Conservation (phyloP, 768 basidiomycete genomes). For the Rhizopogon vulgaris region DNA sequence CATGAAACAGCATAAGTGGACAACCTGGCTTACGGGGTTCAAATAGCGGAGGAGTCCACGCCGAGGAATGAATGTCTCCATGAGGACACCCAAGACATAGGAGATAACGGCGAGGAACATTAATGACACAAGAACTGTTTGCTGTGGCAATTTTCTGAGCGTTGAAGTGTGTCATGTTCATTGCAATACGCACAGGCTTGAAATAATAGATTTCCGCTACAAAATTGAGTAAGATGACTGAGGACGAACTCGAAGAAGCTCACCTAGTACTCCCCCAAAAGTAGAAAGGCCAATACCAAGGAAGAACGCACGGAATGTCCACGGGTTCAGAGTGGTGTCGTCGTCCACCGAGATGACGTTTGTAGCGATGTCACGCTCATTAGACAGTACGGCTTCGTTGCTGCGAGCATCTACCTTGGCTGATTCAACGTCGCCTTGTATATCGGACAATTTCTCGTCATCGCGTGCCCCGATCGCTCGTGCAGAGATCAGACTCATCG, state of each 20-base stretch:
- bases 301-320: constrained; percentile 40
- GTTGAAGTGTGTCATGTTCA: background rate
- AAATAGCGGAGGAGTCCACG: constrained; percentile 40
- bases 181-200: constrained; percentile 34
- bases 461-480: background rate
- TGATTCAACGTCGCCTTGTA: constrained; percentile 28
- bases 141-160: constrained; percentile 24
- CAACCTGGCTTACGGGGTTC: constrained; percentile 33
- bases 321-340: constrained; percentile 39
- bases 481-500: constrained; percentile 1
- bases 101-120: constrained; percentile 51
- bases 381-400: constrained; percentile 29
- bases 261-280: constrained; percentile 44
- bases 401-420: constrained; percentile 16
- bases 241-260: constrained; percentile 6
- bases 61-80: constrained; percentile 42
- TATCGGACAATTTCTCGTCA: constrained; percentile 27
- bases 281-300: constrained; percentile 41
- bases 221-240: constrained; percentile 4
- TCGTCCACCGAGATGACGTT: constrained; percentile 38
- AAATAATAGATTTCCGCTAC: constrained; percentile 49
- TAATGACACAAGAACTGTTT: constrained; percentile 44
- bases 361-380: constrained; percentile 38
- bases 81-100: constrained; percentile 41
- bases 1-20: background rate